Percentiles rank a stretch among this genome's conserved stretches.
Evolutionary conservation across 129 eudicot genomes (phyloP).

Genomic region (Tanacetum coccineum): DNA sequence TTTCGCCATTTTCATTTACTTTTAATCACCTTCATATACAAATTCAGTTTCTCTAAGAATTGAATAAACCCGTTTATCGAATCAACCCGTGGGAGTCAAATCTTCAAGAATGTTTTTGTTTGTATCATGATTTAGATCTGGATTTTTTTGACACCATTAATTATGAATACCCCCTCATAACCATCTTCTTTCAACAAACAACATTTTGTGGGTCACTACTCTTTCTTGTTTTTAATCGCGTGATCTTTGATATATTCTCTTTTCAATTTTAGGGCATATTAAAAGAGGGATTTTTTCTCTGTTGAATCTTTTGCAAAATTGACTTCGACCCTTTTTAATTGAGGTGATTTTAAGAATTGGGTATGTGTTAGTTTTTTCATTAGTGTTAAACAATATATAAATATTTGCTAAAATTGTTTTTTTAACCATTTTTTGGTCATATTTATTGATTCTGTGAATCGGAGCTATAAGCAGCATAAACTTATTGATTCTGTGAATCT

Average conservation of each 20-base stretch:
- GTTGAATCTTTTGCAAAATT: background rate
- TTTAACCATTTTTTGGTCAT: too few species aligned
- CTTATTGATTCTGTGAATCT: too few species aligned
- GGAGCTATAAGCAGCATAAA: too few species aligned
- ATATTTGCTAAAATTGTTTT: background rate
- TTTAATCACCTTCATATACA: too few species aligned
- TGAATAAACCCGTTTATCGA: too few species aligned
- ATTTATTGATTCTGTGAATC: too few species aligned
- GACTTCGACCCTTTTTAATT: slow-evolving; percentile 7
- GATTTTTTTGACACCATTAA: slow-evolving; percentile 14
- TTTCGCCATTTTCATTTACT: too few species aligned
- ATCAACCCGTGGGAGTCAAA: too few species aligned
- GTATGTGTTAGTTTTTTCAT: background rate
- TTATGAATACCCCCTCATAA: slow-evolving; percentile 13
- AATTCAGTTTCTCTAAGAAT: too few species aligned
- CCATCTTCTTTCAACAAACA: slow-evolving; percentile 18
- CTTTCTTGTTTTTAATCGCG: slow-evolving; percentile 14
- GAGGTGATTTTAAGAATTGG: background rate
- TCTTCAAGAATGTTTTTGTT: too few species aligned
- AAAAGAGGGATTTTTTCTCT: slow-evolving; percentile 11
- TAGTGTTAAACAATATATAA: background rate
- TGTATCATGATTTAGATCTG: too few species aligned
- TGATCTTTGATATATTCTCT: slow-evolving; percentile 13
- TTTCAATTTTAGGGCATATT: slow-evolving; percentile 12
- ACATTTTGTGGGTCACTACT: slow-evolving; percentile 20